phyloP scores from a whole-genome alignment of 305 asterid species.

The Rubia balearica region DNA sequence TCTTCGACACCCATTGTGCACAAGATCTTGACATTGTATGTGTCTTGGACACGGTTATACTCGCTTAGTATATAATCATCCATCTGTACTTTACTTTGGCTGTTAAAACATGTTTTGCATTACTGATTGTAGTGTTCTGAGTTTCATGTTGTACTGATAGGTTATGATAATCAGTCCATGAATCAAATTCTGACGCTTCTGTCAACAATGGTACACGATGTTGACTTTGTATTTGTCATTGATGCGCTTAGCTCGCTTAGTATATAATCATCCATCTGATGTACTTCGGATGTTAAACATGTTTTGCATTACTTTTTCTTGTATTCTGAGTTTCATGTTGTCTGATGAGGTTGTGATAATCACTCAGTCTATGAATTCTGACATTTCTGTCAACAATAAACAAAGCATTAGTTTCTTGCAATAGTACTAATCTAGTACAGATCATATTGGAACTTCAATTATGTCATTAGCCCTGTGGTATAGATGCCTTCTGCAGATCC shows the following conservation, averaged over 20 bases:
- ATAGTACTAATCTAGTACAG: neutral
- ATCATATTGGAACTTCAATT: conserved; percentile 56
- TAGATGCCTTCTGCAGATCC: conserved; percentile 82
- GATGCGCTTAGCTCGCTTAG: conserved; percentile 14
- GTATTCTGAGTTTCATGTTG: conserved; percentile 1
- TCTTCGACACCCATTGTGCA: neutral
- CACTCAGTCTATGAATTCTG: neutral
- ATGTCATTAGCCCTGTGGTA: conserved; percentile 50
- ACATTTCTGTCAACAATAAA: neutral
- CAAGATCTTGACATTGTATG: no score
- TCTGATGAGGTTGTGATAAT: neutral
- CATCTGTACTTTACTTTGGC: conserved; percentile 12
- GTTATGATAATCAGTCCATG: neutral
- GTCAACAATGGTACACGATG: neutral
- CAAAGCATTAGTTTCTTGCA: neutral
- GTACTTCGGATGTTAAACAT: conserved; percentile 6
- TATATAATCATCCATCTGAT: conserved; percentile 11
- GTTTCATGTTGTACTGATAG: conserved; percentile 3
- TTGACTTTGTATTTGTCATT: no score
- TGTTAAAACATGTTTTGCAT: conserved; percentile 1
- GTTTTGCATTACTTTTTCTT: neutral
- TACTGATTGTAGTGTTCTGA: neutral
- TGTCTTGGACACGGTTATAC: neutral
- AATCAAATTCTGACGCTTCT: neutral
- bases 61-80: conserved; percentile 11